Evolutionary conservation across 2,329 filamentous ascomycete genomes (phyloP).

Genomic region (Fusarium sp.): DNA sequence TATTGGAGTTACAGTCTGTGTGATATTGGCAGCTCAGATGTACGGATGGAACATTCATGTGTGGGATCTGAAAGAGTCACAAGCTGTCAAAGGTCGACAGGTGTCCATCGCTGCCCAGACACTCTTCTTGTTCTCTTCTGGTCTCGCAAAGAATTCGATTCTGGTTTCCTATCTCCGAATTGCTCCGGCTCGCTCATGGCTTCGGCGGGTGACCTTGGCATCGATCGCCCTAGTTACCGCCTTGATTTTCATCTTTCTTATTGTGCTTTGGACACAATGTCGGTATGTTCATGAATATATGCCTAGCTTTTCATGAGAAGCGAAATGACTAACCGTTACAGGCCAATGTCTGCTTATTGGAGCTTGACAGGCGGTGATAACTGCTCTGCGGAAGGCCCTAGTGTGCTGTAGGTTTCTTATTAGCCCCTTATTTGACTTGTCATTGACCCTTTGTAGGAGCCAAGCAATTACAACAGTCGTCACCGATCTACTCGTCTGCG

Average conservation of each 20-base stretch:
- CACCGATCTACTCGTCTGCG: slow-evolving; percentile 53
- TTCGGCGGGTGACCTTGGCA: slow-evolving; percentile 48
- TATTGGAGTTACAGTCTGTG: slow-evolving; percentile 50
- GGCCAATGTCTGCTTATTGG: slow-evolving; percentile 44
- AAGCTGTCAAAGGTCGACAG: slow-evolving; percentile 49
- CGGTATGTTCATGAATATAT: slow-evolving; percentile 36
- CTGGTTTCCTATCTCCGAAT: slow-evolving; percentile 56
- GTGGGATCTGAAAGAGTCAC: slow-evolving; percentile 49
- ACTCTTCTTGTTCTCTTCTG: slow-evolving; percentile 55
- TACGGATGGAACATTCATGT: slow-evolving; percentile 56
- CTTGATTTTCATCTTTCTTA: slow-evolving; percentile 49
- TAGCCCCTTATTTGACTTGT: neutral
- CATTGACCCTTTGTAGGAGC: slow-evolving; percentile 29
- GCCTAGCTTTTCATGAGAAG: neutral
- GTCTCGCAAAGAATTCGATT: slow-evolving; percentile 55
- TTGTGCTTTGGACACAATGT: slow-evolving; percentile 55
- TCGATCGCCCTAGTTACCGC: slow-evolving; percentile 46
- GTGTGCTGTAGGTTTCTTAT: slow-evolving; percentile 38
- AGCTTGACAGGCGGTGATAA: slow-evolving; percentile 34
- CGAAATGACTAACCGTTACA: slow-evolving; percentile 1
- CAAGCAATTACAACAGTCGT: slow-evolving; percentile 51
- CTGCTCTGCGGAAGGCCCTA: slow-evolving; percentile 48
- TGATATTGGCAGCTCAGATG: slow-evolving; percentile 50
- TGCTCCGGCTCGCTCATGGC: slow-evolving; percentile 49
- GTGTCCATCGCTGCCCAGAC: slow-evolving; percentile 56